Percentiles rank a stretch among this genome's conserved stretches.
phyloP scores from a whole-genome alignment of 2,329 filamentous ascomycete species.

The Ascochyta viciae-villosae region DNA sequence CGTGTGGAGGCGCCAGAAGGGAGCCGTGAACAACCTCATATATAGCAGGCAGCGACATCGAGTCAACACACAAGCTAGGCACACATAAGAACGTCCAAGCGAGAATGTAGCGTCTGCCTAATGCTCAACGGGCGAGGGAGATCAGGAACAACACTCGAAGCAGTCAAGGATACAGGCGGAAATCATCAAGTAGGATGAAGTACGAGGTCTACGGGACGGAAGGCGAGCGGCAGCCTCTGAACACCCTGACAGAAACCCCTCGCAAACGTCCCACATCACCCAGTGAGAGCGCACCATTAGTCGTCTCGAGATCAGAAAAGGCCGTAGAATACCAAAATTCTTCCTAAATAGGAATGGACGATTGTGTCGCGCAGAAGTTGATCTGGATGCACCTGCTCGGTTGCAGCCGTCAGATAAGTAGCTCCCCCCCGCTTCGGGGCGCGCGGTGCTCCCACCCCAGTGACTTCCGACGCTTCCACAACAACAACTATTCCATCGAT shows the following conservation, averaged over 20 bases:
- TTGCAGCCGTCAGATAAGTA: slow-evolving; percentile 42
- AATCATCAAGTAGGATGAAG: slow-evolving; percentile 17
- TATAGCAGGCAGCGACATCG: background rate
- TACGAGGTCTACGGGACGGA: slow-evolving; percentile 24
- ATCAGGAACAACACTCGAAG: slow-evolving; percentile 7
- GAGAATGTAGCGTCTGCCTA: slow-evolving; percentile 8
- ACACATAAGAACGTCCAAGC: slow-evolving; percentile 1
- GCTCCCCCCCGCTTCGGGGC: slow-evolving; percentile 37
- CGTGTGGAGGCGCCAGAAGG: background rate
- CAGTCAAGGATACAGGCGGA: slow-evolving; percentile 3
- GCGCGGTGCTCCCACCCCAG: slow-evolving; percentile 32
- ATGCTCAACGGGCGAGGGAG: slow-evolving; percentile 4
- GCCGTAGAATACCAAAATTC: slow-evolving; percentile 31
- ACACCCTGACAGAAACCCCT: slow-evolving; percentile 33
- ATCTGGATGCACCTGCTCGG: slow-evolving; percentile 38
- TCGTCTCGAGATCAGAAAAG: slow-evolving; percentile 34
- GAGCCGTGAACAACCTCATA: slow-evolving; percentile 1
- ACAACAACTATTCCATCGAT: slow-evolving; percentile 30
- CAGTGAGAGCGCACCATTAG: slow-evolving; percentile 29
- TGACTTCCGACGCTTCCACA: slow-evolving; percentile 36
- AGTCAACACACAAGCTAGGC: background rate
- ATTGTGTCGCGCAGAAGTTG: slow-evolving; percentile 33
- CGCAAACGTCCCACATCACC: slow-evolving; percentile 24
- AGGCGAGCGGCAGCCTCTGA: slow-evolving; percentile 25
- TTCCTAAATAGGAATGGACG: slow-evolving; percentile 43